These are phyloP conservation scores for Amaranthus palmeri DNA, from an alignment of 148 eudicot species.

Conservation along the genomic window DNA sequence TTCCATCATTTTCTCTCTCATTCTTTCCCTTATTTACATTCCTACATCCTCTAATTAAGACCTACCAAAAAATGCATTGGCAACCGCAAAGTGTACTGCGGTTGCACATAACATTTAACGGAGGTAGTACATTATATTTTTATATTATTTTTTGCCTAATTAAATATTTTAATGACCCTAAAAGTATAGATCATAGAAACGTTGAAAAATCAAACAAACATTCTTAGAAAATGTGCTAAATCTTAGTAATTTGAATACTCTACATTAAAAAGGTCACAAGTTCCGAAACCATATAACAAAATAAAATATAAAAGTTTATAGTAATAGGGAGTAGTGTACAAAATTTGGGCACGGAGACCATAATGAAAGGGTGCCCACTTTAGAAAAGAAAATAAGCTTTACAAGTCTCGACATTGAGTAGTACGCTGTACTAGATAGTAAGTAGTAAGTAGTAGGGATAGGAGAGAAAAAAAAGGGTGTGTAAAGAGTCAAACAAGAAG, in stretches of 20 bases:
- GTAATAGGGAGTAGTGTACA: too few species aligned
- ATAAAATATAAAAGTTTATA: neutral
- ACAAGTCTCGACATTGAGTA: conserved; percentile 18
- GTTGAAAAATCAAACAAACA: conserved; percentile 22
- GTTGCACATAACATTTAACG: too few species aligned
- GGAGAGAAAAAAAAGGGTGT: neutral
- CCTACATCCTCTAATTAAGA: too few species aligned
- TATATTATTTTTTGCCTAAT: too few species aligned
- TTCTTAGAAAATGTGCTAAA: conserved; percentile 15
- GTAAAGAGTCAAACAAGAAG: conserved; percentile 27
- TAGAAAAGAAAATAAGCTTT: neutral
- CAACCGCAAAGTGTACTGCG: too few species aligned
- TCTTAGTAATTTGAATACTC: neutral
- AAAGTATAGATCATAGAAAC: conserved; percentile 9
- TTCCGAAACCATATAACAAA: conserved; percentile 8
- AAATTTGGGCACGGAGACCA: neutral
- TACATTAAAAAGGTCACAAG: conserved; percentile 20
- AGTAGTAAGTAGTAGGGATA: neutral
- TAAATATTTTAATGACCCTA: neutral
- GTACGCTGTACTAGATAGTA: too few species aligned
- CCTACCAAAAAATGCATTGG: too few species aligned
- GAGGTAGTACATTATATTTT: too few species aligned
- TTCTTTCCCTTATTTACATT: too few species aligned
- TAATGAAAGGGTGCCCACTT: neutral
- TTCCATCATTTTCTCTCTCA: too few species aligned